Evolutionary conservation across 176 grass and related monocot genomes (phyloP).

Genomic region (Phoenix dactylifera): DNA sequence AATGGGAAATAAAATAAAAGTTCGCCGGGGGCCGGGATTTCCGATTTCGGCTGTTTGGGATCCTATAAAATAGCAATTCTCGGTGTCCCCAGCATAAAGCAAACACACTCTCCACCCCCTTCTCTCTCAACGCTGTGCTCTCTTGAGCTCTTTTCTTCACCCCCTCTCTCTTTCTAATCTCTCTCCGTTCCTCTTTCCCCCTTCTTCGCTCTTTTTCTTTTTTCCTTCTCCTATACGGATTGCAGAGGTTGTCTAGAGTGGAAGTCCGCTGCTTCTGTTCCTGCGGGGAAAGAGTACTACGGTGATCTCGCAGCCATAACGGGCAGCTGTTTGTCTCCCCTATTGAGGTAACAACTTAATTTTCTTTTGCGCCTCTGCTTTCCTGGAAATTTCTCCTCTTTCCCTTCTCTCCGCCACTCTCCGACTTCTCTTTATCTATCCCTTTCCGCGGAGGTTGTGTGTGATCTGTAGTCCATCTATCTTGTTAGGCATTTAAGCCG

Average conservation of each 20-base stretch:
- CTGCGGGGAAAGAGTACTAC: too few species aligned
- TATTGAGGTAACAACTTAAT: too few species aligned
- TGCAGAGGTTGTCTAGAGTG: not conserved
- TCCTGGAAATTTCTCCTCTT: too few species aligned
- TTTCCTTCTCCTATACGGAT: not conserved
- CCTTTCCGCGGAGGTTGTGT: too few species aligned
- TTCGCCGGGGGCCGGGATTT: slow-evolving; percentile 10
- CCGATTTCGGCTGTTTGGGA: slow-evolving; percentile 25
- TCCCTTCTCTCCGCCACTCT: too few species aligned
- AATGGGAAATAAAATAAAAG: slow-evolving; percentile 8
- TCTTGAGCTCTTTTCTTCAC: not conserved
- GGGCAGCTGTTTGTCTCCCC: too few species aligned
- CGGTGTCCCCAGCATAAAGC: slow-evolving; percentile 4
- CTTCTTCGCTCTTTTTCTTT: slow-evolving; percentile 4
- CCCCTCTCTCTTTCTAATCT: not conserved
- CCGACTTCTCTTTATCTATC: too few species aligned
- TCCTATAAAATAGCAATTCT: slow-evolving; percentile 45
- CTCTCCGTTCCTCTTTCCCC: not conserved
- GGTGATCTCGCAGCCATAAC: too few species aligned
- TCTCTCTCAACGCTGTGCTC: not conserved
- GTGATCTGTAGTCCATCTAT: too few species aligned
- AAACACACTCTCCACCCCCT: slow-evolving; percentile 1
- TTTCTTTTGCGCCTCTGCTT: too few species aligned
- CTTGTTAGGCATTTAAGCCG: too few species aligned
- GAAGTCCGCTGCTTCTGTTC: too few species aligned